Conservation (phyloP, 2,329 filamentous ascomycete species). For the Talaromyces sp. region DNA sequence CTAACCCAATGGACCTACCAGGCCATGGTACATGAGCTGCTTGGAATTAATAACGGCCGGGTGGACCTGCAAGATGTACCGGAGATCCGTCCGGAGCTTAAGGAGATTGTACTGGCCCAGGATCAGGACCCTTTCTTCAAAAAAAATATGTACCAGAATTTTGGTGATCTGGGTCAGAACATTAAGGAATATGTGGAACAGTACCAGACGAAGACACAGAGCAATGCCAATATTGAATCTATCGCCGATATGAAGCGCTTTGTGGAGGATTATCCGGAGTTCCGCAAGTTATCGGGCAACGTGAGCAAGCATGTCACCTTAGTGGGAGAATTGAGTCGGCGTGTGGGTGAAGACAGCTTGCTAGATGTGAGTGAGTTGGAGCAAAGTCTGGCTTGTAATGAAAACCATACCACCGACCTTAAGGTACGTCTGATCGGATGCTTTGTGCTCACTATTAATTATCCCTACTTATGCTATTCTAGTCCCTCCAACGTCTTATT, state of each 20-base stretch:
- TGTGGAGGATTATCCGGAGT: constrained; percentile 98
- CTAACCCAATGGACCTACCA: constrained; percentile 99
- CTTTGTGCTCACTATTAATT: not conserved
- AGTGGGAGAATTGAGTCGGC: constrained; percentile 87
- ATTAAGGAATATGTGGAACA: constrained; percentile 99
- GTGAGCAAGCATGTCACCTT: constrained; percentile 98
- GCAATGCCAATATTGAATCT: constrained; percentile 91
- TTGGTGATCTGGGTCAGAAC: constrained; percentile 90
- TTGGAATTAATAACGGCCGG: constrained; percentile 93
- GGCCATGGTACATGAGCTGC: constrained; percentile 97
- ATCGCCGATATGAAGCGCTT: constrained; percentile 99
- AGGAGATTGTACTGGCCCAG: constrained; percentile 91
- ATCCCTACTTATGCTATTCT: constrained; percentile 5
- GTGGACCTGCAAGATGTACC: constrained; percentile 84
- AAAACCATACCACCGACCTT: constrained; percentile 89
- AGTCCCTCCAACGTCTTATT: constrained; percentile 85
- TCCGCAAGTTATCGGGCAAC: constrained; percentile 93
- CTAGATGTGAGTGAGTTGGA: constrained; percentile 97
- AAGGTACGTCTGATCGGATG: constrained; percentile 61
- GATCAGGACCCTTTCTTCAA: constrained; percentile 99
- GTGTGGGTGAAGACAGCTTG: constrained; percentile 81
- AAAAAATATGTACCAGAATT: constrained; percentile 99
- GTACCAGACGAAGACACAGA: constrained; percentile 97
- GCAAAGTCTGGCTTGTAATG: constrained; percentile 94
- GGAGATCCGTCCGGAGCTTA: constrained; percentile 81